Evolutionary conservation across 106 monocot genomes (phyloP).

Genomic region (Dendrobium huoshanense): DNA sequence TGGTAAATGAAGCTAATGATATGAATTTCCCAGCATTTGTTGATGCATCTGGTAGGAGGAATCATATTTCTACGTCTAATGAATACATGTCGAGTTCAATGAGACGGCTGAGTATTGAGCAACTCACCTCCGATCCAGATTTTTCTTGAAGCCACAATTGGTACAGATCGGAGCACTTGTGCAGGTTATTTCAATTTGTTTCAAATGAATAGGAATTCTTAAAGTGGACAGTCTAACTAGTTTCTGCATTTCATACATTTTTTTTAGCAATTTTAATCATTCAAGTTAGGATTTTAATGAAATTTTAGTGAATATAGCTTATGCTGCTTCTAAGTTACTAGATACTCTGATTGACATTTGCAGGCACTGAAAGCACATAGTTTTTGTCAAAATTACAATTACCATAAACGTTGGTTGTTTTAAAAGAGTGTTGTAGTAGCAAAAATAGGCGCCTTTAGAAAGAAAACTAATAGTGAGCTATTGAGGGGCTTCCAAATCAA

Average conservation of each 20-base stretch:
- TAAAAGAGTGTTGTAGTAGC: no score
- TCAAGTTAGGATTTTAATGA: neutral
- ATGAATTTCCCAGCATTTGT: conserved; percentile 18
- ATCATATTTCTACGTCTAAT: conserved; percentile 14
- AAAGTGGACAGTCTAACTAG: neutral
- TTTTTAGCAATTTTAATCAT: neutral
- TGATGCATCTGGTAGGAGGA: conserved; percentile 22
- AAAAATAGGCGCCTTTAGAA: no score
- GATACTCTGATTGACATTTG: neutral
- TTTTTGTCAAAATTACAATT: neutral
- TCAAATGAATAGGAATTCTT: neutral
- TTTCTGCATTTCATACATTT: neutral
- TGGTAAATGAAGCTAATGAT: conserved; percentile 19
- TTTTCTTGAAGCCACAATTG: conserved; percentile 1
- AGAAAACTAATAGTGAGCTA: no score
- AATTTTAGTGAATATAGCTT: neutral
- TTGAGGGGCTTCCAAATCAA: no score
- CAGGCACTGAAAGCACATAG: no score
- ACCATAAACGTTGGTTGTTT: neutral
- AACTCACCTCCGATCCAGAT: conserved; percentile 15
- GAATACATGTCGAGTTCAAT: conserved; percentile 19
- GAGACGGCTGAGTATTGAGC: conserved; percentile 19
- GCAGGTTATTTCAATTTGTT: neutral
- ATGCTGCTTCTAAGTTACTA: neutral
- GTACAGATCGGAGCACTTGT: neutral